Base-by-base conservation (phyloP, 2,329 filamentous ascomycete species). In the Microdochium bolleyi region DNA sequence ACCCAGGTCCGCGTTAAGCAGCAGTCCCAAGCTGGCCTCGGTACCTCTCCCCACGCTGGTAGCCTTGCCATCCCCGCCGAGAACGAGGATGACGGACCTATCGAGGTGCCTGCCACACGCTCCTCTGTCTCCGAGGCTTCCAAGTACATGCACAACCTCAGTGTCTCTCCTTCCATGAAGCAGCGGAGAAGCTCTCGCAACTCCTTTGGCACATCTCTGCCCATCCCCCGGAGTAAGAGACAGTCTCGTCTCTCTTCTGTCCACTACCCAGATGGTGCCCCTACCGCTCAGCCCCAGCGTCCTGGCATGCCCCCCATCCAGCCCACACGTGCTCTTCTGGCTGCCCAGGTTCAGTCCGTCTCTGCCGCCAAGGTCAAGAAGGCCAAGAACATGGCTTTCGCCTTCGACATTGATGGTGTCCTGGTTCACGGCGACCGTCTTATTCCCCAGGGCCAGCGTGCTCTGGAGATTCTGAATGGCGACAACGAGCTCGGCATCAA, bases 301-400 rank as follows among this genome's bases (percentile, higher is more conserved):
- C 79, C 77, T 58, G 80, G 77, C 57, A 81, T 82, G 78, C 80
- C 74, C 56, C 70, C 73, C 51, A 74, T 82, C 54, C 79, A 82
- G 67, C 75, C 82, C 49, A 79, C 83, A 3, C 80, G 85, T 30
- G 84, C 88, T 50, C 82, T 89, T 55, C 73, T 89, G 56, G 84
- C 83, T 37, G 80, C 83, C 2, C 85, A 88, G 69, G 75, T 88
- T 21, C 87, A 90, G 70, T 81, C 84, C 57, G 73, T 89, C 58
- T 76, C 79, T 60, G 69, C 77, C 53, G 79, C 84, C 60, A 88
- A 87, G 72, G 85, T 87, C 16, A 71, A 71, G 27, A 78, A 79
- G 54, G 86, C 85, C 54, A 89, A 89, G 77, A 84, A 89, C 73
- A 89, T 90, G 85, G 84, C 85, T 7, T 91, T 91, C 58, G 87